Conservation (phyloP, 116 monocot genomes). For the Zostera marina region DNA sequence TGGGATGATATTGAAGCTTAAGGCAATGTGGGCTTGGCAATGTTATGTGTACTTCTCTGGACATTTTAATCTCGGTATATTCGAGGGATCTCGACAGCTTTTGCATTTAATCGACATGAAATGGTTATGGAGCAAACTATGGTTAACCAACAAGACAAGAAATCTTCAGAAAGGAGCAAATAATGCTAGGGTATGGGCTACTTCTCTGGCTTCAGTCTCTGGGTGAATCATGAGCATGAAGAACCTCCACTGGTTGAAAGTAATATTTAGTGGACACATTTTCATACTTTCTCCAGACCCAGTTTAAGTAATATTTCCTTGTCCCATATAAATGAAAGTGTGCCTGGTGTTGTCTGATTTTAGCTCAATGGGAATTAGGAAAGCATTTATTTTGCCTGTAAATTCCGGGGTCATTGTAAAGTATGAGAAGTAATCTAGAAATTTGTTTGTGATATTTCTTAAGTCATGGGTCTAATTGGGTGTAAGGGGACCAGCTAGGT, state of each 20-base stretch:
- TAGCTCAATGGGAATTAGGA: neutral
- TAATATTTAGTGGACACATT: neutral
- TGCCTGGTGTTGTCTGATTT: neutral
- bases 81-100: conserved; percentile 26
- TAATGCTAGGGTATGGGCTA: conserved; percentile 79
- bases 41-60: too few species aligned
- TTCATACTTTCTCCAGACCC: neutral
- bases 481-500: too few species aligned
- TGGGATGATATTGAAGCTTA: conserved; percentile 23
- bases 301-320: neutral
- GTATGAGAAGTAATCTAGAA: too few species aligned
- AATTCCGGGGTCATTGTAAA: neutral
- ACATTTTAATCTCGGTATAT: conserved; percentile 13
- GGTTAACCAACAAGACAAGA: conserved; percentile 46
- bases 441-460: too few species aligned
- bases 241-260: conserved; percentile 6
- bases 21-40: conserved; percentile 18
- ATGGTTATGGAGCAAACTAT: conserved; percentile 49
- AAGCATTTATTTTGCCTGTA: conserved; percentile 3
- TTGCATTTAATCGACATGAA: conserved; percentile 52
- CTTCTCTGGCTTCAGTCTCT: conserved; percentile 83
- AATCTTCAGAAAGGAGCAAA: conserved; percentile 65
- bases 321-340: neutral
- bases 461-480: too few species aligned
- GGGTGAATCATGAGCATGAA: conserved; percentile 44